phyloP scores from a whole-genome alignment of 305 asterid genomes.

The Fraxinus velutina region DNA sequence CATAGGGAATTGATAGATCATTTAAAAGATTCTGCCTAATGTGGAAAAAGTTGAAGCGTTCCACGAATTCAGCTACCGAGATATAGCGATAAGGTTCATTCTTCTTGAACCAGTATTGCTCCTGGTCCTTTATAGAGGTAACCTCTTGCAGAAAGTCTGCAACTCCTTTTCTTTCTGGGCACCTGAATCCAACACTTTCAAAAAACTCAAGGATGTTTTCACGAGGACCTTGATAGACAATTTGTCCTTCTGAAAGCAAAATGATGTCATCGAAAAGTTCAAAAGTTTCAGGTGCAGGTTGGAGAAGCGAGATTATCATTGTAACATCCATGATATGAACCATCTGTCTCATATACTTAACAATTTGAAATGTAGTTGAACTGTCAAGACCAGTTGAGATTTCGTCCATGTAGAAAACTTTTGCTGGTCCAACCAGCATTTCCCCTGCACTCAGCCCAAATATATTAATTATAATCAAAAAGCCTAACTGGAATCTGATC shows the following conservation, averaged over 20 bases:
- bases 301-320: constrained; percentile 85
- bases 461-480: background rate
- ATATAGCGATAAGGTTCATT: constrained; percentile 57
- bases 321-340: constrained; percentile 90
- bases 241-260: constrained; percentile 75
- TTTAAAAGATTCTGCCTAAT: constrained; percentile 59
- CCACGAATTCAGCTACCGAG: constrained; percentile 64
- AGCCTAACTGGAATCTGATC: background rate
- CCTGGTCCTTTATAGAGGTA: constrained; percentile 84
- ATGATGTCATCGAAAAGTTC: constrained; percentile 83
- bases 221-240: constrained; percentile 88
- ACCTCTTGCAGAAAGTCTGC: constrained; percentile 96
- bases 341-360: constrained; percentile 83
- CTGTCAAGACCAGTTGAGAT: constrained; percentile 97
- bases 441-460: constrained; percentile 54
- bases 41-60: constrained; percentile 61
- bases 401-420: constrained; percentile 93
- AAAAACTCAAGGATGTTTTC: constrained; percentile 72
- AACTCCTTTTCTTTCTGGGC: constrained; percentile 90
- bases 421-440: constrained; percentile 94
- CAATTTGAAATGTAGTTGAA: constrained; percentile 81
- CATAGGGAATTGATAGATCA: constrained; percentile 68
- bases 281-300: constrained; percentile 90
- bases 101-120: constrained; percentile 77
- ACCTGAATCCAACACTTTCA: constrained; percentile 73